These are phyloP conservation scores for Alopecurus myosuroides DNA, from an alignment of 176 grass and related monocot genomes.

Conservation along the genomic window DNA sequence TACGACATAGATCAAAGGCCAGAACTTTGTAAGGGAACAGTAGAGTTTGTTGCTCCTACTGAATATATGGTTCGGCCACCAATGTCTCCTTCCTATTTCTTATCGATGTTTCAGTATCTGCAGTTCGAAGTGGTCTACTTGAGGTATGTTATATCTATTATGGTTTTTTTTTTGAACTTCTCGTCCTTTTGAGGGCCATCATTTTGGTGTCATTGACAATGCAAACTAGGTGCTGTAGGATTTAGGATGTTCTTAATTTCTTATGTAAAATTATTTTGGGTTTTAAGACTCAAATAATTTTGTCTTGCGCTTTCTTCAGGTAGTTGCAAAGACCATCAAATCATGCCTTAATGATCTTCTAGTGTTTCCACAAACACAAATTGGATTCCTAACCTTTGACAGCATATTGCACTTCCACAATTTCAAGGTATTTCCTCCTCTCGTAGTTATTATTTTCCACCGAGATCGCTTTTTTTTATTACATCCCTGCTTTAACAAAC, in stretches of 20 bases:
- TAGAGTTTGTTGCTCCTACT: constrained; percentile 95
- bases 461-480: not conserved
- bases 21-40: constrained; percentile 88
- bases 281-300: not conserved
- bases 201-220: not conserved
- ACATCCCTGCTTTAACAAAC: not conserved
- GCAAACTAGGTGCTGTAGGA: not conserved
- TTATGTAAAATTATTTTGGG: not conserved
- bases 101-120: constrained; percentile 89
- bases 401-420: constrained; percentile 97
- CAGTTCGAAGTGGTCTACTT: constrained; percentile 66
- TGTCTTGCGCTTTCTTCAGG: constrained; percentile 34
- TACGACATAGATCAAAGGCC: constrained; percentile 83
- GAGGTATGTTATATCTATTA: constrained; percentile 68
- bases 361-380: constrained; percentile 82
- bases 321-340: constrained; percentile 90
- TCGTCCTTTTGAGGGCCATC: not conserved
- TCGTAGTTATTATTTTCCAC: not conserved
- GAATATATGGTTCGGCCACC: constrained; percentile 99
- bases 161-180: constrained; percentile 6
- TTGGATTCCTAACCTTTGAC: constrained; percentile 93
- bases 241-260: not conserved
- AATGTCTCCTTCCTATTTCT: constrained; percentile 95
- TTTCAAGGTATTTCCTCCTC: constrained; percentile 62
- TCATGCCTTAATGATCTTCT: constrained; percentile 82